phyloP scores from a whole-genome alignment of 2,329 filamentous ascomycete genomes.

The Fusarium humuli region DNA sequence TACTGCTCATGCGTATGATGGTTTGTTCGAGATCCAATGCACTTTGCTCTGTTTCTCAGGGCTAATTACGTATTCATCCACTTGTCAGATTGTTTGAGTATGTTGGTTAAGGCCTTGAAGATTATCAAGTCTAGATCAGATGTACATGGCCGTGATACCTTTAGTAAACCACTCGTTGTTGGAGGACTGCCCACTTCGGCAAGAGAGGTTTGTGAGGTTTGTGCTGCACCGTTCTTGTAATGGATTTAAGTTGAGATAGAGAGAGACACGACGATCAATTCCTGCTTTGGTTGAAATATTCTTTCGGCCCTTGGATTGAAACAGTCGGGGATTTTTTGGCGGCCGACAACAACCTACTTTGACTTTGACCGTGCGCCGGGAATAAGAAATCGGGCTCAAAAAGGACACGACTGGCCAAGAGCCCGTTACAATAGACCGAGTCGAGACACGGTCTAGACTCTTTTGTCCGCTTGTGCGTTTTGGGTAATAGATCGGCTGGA shows the following conservation, averaged over 20 bases:
- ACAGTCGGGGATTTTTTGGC: constrained; percentile 19
- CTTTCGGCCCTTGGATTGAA: not conserved
- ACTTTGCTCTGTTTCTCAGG: not conserved
- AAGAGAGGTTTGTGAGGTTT: not conserved
- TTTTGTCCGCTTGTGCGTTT: constrained; percentile 19
- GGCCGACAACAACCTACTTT: constrained; percentile 8
- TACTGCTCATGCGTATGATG: not conserved
- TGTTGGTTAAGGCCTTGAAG: not conserved
- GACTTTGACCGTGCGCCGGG: constrained; percentile 25
- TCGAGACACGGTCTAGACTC: constrained; percentile 35
- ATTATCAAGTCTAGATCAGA: not conserved
- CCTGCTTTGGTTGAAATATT: not conserved
- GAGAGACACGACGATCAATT: not conserved
- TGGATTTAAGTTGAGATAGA: not conserved
- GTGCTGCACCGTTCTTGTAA: not conserved
- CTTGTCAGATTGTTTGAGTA: not conserved
- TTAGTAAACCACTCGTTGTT: not conserved
- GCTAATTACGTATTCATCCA: not conserved
- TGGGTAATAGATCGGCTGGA: constrained; percentile 29
- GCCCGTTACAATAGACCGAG: constrained; percentile 16
- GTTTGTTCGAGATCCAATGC: not conserved
- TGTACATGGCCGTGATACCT: not conserved
- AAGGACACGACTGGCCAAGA: constrained; percentile 1
- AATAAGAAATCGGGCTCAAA: constrained; percentile 28
- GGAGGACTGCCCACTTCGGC: not conserved